Percentiles rank a stretch among this genome's conserved stretches.
phyloP scores from a whole-genome alignment of 768 basidiomycete species.

The Chalciporus pseudorubinellus region DNA sequence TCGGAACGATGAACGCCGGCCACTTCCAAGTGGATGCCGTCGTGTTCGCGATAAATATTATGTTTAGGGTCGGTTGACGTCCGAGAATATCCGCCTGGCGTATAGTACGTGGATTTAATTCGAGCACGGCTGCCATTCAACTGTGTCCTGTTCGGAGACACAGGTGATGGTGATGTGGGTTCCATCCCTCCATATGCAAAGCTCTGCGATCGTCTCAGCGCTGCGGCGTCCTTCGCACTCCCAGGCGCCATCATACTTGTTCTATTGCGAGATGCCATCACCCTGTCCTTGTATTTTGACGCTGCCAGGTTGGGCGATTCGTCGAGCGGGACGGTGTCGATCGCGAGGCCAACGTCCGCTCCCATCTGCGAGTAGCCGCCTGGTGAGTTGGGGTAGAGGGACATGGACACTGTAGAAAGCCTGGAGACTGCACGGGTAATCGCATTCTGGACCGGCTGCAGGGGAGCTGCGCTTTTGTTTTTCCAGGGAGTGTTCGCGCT shows the following conservation, averaged over 20 bases:
- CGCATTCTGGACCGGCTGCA: conserved; percentile 43
- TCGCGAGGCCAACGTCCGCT: conserved; percentile 34
- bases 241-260: conserved; percentile 22
- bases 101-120: conserved; percentile 69
- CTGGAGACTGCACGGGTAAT: conserved; percentile 40
- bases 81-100: conserved; percentile 52
- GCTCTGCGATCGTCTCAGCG: conserved; percentile 32
- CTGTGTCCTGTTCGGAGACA: conserved; percentile 19
- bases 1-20: conserved; percentile 37
- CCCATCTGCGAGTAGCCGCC: conserved; percentile 22
- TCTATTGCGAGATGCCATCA: conserved; percentile 16
- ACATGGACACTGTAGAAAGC: conserved; percentile 43
- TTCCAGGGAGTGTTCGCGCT: conserved; percentile 17
- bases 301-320: conserved; percentile 36
- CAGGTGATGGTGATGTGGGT: conserved; percentile 40
- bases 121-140: conserved; percentile 55
- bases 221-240: conserved; percentile 18
- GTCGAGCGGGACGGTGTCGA: conserved; percentile 40
- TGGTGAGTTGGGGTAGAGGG: conserved; percentile 48
- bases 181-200: conserved; percentile 57
- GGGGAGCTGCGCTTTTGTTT: conserved; percentile 26
- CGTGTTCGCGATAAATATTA: conserved; percentile 34
- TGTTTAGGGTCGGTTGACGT: conserved; percentile 46
- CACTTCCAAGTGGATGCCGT: conserved; percentile 28
- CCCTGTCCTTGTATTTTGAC: conserved; percentile 36